These are phyloP conservation scores for Claviceps capensis DNA, from an alignment of 2,329 filamentous ascomycete species.

Conservation along the genomic window DNA sequence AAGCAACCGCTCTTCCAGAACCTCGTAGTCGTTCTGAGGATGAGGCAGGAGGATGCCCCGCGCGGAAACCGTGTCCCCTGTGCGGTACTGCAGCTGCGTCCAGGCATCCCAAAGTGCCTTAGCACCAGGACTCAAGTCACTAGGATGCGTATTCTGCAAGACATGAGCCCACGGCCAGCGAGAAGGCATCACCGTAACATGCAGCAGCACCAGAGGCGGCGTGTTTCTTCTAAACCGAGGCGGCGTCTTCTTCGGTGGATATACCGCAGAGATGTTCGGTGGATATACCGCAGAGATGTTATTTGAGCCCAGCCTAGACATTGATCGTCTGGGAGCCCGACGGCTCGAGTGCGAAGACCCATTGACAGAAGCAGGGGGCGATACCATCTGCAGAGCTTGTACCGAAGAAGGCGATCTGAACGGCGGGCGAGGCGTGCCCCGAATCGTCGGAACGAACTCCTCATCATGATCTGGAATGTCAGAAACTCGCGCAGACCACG, in stretches of 20 bases:
- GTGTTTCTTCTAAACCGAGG: constrained; percentile 42
- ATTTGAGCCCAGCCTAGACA: constrained; percentile 45
- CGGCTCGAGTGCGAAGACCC: constrained; percentile 43
- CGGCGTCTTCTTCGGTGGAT: constrained; percentile 44
- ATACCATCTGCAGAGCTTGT: constrained; percentile 58
- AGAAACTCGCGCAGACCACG: constrained; percentile 31
- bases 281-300: constrained; percentile 37
- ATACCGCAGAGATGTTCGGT: constrained; percentile 34
- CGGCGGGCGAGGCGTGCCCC: constrained; percentile 45
- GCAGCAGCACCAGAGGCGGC: constrained; percentile 61
- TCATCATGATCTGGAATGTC: constrained; percentile 34
- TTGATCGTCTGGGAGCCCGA: constrained; percentile 30
- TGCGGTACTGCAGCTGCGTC: constrained; percentile 53
- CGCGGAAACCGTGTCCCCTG: constrained; percentile 59
- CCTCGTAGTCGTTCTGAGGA: constrained; percentile 66
- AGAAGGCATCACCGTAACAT: constrained; percentile 62
- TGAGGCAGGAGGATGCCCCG: constrained; percentile 65
- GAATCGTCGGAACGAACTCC: constrained; percentile 39
- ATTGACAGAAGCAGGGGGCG: constrained; percentile 43
- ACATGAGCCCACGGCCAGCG: constrained; percentile 49
- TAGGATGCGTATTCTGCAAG: constrained; percentile 28
- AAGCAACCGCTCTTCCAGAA: constrained; percentile 63
- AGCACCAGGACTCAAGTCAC: constrained; percentile 29
- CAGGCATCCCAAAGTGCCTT: constrained; percentile 47
- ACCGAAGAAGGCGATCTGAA: constrained; percentile 60